Evolutionary conservation across 495 filamentous ascomycete species (phyloP).

Genomic region (Letharia lupina): DNA sequence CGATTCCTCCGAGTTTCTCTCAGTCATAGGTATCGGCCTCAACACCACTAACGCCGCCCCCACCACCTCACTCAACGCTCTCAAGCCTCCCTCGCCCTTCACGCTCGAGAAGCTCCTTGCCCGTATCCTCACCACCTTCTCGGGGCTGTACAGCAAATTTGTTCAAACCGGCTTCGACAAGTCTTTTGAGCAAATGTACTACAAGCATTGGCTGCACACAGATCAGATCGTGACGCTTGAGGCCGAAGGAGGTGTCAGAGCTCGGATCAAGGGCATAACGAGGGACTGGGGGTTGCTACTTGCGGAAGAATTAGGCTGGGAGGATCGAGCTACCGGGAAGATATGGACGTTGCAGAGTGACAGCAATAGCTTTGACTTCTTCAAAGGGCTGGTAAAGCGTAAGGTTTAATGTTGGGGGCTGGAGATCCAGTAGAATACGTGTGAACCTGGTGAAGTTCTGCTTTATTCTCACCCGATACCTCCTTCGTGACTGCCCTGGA

Average conservation of each 20-base stretch:
- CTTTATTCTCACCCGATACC: too few relatives aligned
- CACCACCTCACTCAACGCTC: constrained; percentile 74
- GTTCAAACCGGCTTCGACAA: constrained; percentile 59
- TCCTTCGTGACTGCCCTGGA: too few relatives aligned
- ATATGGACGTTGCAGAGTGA: constrained; percentile 86
- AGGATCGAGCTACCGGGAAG: constrained; percentile 65
- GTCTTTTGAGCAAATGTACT: constrained; percentile 70
- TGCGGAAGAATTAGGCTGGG: constrained; percentile 69
- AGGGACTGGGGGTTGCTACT: constrained; percentile 77
- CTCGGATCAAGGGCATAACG: constrained; percentile 83
- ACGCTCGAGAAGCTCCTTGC: constrained; percentile 77
- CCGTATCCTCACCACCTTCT: constrained; percentile 70
- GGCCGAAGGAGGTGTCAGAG: constrained; percentile 65
- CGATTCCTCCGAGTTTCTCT: constrained; percentile 65
- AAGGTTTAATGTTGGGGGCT: constrained; percentile 46
- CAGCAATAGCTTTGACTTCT: constrained; percentile 98
- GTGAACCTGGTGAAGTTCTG: too few relatives aligned
- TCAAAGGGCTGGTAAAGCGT: constrained; percentile 74
- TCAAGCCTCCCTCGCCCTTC: constrained; percentile 53
- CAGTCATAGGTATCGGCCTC: constrained; percentile 82
- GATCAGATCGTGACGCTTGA: constrained; percentile 87
- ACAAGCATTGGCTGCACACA: constrained; percentile 80
- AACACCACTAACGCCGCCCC: constrained; percentile 82
- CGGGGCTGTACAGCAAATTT: constrained; percentile 70
- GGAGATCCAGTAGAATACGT: neutral